Percentiles rank a stretch among this genome's conserved stretches.
Conservation (phyloP, 768 basidiomycete genomes). For the Leccinellum albellum region DNA sequence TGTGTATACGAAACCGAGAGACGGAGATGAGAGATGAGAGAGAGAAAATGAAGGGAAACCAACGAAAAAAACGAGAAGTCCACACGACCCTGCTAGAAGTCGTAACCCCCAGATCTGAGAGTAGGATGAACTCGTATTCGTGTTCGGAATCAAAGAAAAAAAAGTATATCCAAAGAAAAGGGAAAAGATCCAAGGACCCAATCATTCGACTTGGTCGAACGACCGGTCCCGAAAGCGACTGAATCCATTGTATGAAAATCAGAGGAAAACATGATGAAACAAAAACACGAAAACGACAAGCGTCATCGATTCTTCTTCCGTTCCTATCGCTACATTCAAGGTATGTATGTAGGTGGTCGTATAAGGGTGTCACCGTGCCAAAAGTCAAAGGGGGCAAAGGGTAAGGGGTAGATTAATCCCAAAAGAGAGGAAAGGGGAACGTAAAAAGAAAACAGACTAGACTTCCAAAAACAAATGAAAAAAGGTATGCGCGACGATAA, state of each 20-base stretch:
- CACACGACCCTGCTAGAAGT: background rate
- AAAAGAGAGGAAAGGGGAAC: background rate
- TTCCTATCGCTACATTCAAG: background rate
- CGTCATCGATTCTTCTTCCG: background rate
- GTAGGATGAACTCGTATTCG: background rate
- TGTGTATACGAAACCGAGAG: background rate
- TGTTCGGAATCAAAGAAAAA: background rate
- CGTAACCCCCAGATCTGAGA: background rate
- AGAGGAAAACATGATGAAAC: background rate
- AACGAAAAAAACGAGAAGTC: background rate
- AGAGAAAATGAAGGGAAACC: too few relatives aligned
- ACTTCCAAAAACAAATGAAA: background rate
- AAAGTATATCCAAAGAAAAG: background rate
- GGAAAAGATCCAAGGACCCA: background rate
- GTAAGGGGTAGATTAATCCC: background rate
- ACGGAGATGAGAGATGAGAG: background rate
- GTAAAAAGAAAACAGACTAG: background rate
- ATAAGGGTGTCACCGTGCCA: background rate
- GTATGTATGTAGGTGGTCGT: background rate
- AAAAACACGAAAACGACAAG: background rate
- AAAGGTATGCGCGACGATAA: background rate
- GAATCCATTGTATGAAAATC: background rate
- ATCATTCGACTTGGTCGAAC: background rate
- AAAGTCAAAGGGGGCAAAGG: background rate
- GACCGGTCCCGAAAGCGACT: background rate